These are phyloP conservation scores for Kuraishia piskuri DNA, from an alignment of 805 yeast genomes.

Conservation along the genomic window DNA sequence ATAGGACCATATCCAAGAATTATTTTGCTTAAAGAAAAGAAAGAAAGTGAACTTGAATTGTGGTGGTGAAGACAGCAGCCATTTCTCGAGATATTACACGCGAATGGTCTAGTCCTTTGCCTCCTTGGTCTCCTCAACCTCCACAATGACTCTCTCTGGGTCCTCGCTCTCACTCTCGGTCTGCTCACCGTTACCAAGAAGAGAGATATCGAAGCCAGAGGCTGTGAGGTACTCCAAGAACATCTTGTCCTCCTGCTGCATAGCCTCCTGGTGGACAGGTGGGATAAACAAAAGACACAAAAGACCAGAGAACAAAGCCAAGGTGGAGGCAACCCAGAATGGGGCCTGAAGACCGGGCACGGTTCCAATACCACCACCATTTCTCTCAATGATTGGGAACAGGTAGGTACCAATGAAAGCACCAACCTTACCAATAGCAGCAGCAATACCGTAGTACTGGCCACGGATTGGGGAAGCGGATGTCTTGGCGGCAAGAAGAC, in stretches of 20 bases:
- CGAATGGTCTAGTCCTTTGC: background rate
- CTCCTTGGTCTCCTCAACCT: background rate
- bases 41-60: no score
- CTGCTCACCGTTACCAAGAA: slow-evolving; percentile 35
- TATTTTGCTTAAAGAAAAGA: no score
- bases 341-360: slow-evolving; percentile 62
- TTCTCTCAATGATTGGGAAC: slow-evolving; percentile 70
- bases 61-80: background rate
- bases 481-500: slow-evolving; percentile 80
- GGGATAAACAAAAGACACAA: slow-evolving; percentile 70
- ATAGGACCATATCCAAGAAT: no score
- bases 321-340: slow-evolving; percentile 71
- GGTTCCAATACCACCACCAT: slow-evolving; percentile 44
- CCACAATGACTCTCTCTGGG: background rate
- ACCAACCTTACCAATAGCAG: slow-evolving; percentile 87
- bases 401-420: slow-evolving; percentile 87
- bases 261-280: slow-evolving; percentile 73
- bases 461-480: slow-evolving; percentile 85
- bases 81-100: no score
- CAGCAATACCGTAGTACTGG: slow-evolving; percentile 83
- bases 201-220: slow-evolving; percentile 62
- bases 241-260: slow-evolving; percentile 65
- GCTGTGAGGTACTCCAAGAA: slow-evolving; percentile 59
- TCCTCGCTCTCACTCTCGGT: slow-evolving; percentile 5
- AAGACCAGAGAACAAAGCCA: slow-evolving; percentile 65